Conservation (phyloP, 768 basidiomycete genomes). For the Rhizopogon salebrosus region DNA sequence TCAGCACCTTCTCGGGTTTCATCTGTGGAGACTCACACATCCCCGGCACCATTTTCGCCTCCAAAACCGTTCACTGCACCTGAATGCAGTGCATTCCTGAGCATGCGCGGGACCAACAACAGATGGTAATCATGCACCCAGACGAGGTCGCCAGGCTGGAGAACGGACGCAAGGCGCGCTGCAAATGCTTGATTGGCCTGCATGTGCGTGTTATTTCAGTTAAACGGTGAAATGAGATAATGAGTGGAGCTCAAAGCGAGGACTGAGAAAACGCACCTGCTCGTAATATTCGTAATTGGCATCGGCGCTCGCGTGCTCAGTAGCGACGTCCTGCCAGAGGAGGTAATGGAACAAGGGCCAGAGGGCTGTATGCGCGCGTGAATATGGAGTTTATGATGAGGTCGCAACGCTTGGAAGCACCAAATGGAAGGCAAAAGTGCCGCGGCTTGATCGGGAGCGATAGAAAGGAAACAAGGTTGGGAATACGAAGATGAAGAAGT, state of each 20-base stretch:
- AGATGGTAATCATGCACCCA: slow-evolving; percentile 97
- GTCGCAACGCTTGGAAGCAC: neutral
- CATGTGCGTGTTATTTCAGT: no score
- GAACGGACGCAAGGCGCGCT: slow-evolving; percentile 62
- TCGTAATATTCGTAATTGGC: slow-evolving; percentile 53
- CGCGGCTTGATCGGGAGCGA: neutral
- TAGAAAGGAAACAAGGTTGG: slow-evolving; percentile 1
- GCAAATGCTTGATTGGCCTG: slow-evolving; percentile 84
- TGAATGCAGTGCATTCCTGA: slow-evolving; percentile 56
- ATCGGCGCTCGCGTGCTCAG: slow-evolving; percentile 83
- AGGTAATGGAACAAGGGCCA: slow-evolving; percentile 99
- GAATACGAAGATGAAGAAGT: slow-evolving; percentile 1
- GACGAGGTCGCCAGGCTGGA: slow-evolving; percentile 86
- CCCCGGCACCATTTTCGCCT: slow-evolving; percentile 24
- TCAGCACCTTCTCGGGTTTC: neutral
- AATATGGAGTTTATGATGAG: neutral
- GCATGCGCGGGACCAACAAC: slow-evolving; percentile 80
- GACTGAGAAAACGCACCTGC: slow-evolving; percentile 11
- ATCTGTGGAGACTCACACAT: slow-evolving; percentile 13
- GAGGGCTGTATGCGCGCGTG: slow-evolving; percentile 49
- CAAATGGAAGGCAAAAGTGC: neutral
- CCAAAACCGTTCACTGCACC: neutral
- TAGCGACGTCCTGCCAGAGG: slow-evolving; percentile 94
- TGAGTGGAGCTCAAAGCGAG: no score
- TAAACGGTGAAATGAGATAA: neutral